phyloP scores from a whole-genome alignment of 352 stramenopile genomes.

The Phytophthora pluvialis region DNA sequence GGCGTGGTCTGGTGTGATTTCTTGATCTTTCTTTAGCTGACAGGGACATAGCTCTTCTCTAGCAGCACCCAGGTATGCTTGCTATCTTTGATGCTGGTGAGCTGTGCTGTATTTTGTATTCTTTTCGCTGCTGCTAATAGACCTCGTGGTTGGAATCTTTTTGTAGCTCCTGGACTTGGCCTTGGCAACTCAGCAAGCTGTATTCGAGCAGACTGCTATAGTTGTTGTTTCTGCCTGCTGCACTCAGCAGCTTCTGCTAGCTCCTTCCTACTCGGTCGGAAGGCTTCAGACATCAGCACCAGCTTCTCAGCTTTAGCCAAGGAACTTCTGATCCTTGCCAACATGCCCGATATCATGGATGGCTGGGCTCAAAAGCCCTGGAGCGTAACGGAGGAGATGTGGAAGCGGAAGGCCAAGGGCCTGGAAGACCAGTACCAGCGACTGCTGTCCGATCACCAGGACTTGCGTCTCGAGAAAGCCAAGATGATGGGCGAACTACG shows the following conservation, averaged over 20 bases:
- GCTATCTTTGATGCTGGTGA: slow-evolving; percentile 34
- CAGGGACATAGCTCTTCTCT: slow-evolving; percentile 4
- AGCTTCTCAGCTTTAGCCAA: slow-evolving; percentile 4
- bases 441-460: slow-evolving; percentile 69
- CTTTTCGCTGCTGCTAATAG: slow-evolving; percentile 33
- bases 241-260: slow-evolving; percentile 9
- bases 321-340: background rate
- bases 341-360: slow-evolving; percentile 57
- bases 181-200: slow-evolving; percentile 12
- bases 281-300: slow-evolving; percentile 2
- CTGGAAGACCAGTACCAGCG: slow-evolving; percentile 77
- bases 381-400: slow-evolving; percentile 80
- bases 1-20: slow-evolving; percentile 10
- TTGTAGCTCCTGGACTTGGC: slow-evolving; percentile 25
- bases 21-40: slow-evolving; percentile 42
- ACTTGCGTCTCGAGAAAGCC: slow-evolving; percentile 70
- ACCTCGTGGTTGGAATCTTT: slow-evolving; percentile 19
- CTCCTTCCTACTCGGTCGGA: slow-evolving; percentile 10
- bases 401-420: slow-evolving; percentile 74
- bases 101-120: background rate
- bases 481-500: slow-evolving; percentile 72
- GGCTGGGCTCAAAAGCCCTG: slow-evolving; percentile 66
- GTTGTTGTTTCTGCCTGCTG: slow-evolving; percentile 39
- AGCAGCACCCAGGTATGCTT: slow-evolving; percentile 7
- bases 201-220: slow-evolving; percentile 22